Evolutionary conservation across 2,329 filamentous ascomycete genomes (phyloP), one percentile per base, ranked within the genome.

Genomic region (Fusarium nematophilum): DNA sequence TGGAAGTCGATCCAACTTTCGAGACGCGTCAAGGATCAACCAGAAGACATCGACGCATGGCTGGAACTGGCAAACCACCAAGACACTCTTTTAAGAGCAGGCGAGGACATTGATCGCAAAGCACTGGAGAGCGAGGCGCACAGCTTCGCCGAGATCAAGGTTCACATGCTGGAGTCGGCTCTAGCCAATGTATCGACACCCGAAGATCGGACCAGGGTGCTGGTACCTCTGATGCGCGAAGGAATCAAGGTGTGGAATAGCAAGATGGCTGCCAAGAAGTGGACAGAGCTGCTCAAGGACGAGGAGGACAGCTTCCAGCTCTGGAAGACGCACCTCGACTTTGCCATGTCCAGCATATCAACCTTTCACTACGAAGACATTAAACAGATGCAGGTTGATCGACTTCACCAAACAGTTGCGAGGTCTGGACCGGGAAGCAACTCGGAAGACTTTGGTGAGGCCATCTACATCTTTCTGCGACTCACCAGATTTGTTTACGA

Each of bases 151-250:
- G 90, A 95, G 61, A 86, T 97, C 50, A 94, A 92, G 63, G 77
- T 96, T 3, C 87, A 89, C 2, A 86, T 96, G 57, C 91, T 93
- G 57, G 87, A 94, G 62, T 88, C 92, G 57, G 93, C 93, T 0
- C 73, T 97, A 7, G 76, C 80, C 9, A 84, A 89, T 38, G 79
- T 85, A 6, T 62, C 64, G 4, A 71, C 72, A 1, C 74, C 78
- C 1, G 66, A 77, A 29, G 81, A 83, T 34, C 82, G 84, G 13
- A 84, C 90, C 55, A 77, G 75, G 8, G 79, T 97, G 1, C 72
- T 93, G 6, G 73, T 90, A 9, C 86, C 85, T 4, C 79, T 93
- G 52, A 88, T 97, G 82, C 80, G 83, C 7, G 90, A 96, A 72
- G 92, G 91, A 0, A 74, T 80, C n/a, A 86, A 85, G 57, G 76